A percentile compares a stretch with the other conserved stretches of the same genome.
Evolutionary conservation across 176 grass and related monocot species (phyloP).

Genomic region (Oryza coarctata): DNA sequence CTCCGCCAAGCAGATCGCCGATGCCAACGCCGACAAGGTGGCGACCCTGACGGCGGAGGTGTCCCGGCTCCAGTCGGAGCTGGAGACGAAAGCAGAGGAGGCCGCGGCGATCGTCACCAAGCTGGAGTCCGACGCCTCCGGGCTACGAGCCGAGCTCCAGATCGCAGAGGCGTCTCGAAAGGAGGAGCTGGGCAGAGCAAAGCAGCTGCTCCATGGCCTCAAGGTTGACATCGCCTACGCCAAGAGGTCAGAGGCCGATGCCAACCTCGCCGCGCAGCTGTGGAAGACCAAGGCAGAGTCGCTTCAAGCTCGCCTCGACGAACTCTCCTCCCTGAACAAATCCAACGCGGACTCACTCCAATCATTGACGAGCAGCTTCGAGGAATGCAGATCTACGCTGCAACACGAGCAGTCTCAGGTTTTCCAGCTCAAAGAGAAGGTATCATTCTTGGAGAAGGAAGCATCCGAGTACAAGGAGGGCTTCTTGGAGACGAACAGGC

Average conservation of each 20-base stretch:
- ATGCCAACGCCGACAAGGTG: constrained; percentile 45
- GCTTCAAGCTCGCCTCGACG: constrained; percentile 39
- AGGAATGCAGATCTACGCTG: constrained; percentile 45
- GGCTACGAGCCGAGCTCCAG: constrained; percentile 37
- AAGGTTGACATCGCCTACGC: constrained; percentile 56
- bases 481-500: constrained; percentile 34
- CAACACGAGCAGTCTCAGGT: constrained; percentile 47
- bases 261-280: constrained; percentile 37
- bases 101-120: constrained; percentile 32
- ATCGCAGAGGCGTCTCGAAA: constrained; percentile 38
- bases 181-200: constrained; percentile 47
- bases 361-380: constrained; percentile 37
- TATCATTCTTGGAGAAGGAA: constrained; percentile 46
- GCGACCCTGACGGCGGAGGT: constrained; percentile 45
- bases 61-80: constrained; percentile 35
- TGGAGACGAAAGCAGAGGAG: constrained; percentile 48
- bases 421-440: constrained; percentile 34
- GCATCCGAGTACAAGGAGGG: constrained; percentile 39
- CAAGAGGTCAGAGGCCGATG: constrained; percentile 60
- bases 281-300: constrained; percentile 51
- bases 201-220: constrained; percentile 43
- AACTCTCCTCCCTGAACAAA: constrained; percentile 31
- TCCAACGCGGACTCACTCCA: constrained; percentile 45
- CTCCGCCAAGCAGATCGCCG: background rate
- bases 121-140: constrained; percentile 24